Percentiles rank a stretch among this genome's conserved stretches.
These are phyloP conservation scores for Globisporangium uncinulatum DNA, from an alignment of 352 stramenopile species.

Conservation along the genomic window DNA sequence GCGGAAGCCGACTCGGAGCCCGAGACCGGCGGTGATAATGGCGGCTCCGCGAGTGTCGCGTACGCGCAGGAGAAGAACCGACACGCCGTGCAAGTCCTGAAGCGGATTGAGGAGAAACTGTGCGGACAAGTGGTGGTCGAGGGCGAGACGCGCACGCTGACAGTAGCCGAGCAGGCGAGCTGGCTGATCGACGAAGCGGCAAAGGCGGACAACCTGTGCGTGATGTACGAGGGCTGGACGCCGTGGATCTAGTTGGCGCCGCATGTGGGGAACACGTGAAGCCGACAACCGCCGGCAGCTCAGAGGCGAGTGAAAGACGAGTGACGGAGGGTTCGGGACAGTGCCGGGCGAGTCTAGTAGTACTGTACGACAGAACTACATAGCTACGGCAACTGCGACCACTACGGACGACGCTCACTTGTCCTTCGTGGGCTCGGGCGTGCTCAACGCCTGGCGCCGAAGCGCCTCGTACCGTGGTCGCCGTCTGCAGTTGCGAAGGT, in stretches of 20 bases:
- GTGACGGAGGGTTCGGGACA: not conserved
- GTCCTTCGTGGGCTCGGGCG: constrained; percentile 11
- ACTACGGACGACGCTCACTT: not conserved
- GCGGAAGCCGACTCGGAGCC: constrained; percentile 3
- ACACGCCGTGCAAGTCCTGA: constrained; percentile 63
- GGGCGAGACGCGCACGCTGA: constrained; percentile 30
- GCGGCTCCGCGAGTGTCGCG: not conserved
- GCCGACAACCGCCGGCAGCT: not conserved
- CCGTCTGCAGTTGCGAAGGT: constrained; percentile 3
- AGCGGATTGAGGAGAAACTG: constrained; percentile 74
- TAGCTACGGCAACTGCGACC: not conserved
- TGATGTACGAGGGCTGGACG: constrained; percentile 89
- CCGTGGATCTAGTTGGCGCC: constrained; percentile 66
- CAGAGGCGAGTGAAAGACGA: too few species aligned
- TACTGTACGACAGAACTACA: not conserved
- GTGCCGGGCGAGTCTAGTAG: not conserved
- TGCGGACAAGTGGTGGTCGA: constrained; percentile 37
- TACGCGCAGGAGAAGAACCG: constrained; percentile 28
- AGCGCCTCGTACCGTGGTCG: constrained; percentile 37
- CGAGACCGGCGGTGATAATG: not conserved
- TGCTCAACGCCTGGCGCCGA: constrained; percentile 20
- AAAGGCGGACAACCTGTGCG: constrained; percentile 75
- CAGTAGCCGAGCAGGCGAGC: constrained; percentile 65
- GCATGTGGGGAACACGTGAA: not conserved
- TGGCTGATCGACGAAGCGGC: constrained; percentile 79